These are phyloP conservation scores for Omphalotus olearius DNA, from an alignment of 1,284 basidiomycete species.

Conservation along the genomic window DNA sequence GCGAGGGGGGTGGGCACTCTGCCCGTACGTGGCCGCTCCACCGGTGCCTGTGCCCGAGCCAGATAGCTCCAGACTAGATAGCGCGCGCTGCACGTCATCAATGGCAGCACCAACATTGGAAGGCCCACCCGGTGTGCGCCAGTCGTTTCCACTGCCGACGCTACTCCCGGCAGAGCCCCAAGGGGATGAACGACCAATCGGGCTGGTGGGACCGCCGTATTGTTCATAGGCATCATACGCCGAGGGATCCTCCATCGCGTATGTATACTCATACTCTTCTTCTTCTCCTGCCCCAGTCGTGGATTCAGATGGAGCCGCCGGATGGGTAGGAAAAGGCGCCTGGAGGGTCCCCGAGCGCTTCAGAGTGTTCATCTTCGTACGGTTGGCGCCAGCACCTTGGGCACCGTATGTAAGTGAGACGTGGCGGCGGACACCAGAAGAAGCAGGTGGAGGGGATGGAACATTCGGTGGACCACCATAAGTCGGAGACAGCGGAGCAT, in stretches of 20 bases:
- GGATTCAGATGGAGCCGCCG: slow-evolving; percentile 33
- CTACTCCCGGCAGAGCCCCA: slow-evolving; percentile 41
- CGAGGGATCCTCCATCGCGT: slow-evolving; percentile 43
- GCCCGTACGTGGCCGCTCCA: slow-evolving; percentile 33
- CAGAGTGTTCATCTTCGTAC: slow-evolving; percentile 43
- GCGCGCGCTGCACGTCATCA: slow-evolving; percentile 72
- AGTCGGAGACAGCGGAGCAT: slow-evolving; percentile 60
- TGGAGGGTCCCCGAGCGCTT: slow-evolving; percentile 76
- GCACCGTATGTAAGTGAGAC: slow-evolving; percentile 72
- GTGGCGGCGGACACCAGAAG: slow-evolving; percentile 68
- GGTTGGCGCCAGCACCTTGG: slow-evolving; percentile 40
- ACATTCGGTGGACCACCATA: slow-evolving; percentile 43
- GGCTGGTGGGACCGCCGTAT: slow-evolving; percentile 53
- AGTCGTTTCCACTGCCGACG: slow-evolving; percentile 40
- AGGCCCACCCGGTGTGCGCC: slow-evolving; percentile 38
- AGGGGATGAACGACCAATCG: slow-evolving; percentile 60
- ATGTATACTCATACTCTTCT: slow-evolving; percentile 52
- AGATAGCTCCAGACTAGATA: slow-evolving; percentile 61
- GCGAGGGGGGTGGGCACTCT: slow-evolving; percentile 58
- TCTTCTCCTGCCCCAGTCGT: slow-evolving; percentile 45
- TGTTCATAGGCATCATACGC: slow-evolving; percentile 52
- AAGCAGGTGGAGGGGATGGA: slow-evolving; percentile 67
- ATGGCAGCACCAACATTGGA: slow-evolving; percentile 36
- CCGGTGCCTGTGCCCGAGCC: slow-evolving; percentile 22
- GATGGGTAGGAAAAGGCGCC: slow-evolving; percentile 36